Evolutionary conservation across 1,284 basidiomycete genomes (phyloP), one percentile per base, ranked within the genome.

Genomic region (Sporisorium iseilematis-ciliati): DNA sequence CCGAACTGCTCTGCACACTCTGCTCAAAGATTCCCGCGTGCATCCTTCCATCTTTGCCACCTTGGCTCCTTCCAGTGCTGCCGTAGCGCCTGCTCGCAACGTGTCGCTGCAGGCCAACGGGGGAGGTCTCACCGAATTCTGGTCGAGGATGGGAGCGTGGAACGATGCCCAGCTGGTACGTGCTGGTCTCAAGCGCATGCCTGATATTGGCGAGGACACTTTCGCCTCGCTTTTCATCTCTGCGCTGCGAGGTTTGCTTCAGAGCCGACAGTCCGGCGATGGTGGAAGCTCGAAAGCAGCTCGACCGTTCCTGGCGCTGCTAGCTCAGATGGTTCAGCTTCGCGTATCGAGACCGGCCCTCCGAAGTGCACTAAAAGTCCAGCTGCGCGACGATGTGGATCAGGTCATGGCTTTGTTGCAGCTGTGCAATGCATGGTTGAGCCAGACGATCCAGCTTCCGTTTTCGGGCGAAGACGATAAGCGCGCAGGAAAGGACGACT

Each of bases 381-480:
- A 71, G 38, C 38, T 76, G 41, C 59, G 66, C 5, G 57, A 76
- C 43, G 55, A 68, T 26, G 74, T 72, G 11, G 58, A 65, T 25
- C 45, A 62, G 33, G 69, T 76, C 4, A 58, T 62, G 60, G 69
- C 60, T 8, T 51, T 76, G 46, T 45, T 76, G 46, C 68, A 68
- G 65, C 67, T 72, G 23, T 68, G 68, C 65, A 68, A 72, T 31
- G 56, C 45, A 4, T 76, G 74, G 74, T 52, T 76, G 31, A 71
- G 63, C 26, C 63, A 65, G 55, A 71, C 58, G 11, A 71, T 71
- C 7, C 62, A 67, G 35, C 29, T 45, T 26, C 65, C 65, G 3
- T 23, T 64, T 4, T 38, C 57, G 25, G 60, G 60, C 11, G 51
- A 58, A 1, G 43, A 40, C n/a, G 35, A 31, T 23, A 42, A 50